These are phyloP conservation scores for Thalassiosira ordinaria DNA, from an alignment of 352 stramenopile genomes.

Conservation along the genomic window DNA sequence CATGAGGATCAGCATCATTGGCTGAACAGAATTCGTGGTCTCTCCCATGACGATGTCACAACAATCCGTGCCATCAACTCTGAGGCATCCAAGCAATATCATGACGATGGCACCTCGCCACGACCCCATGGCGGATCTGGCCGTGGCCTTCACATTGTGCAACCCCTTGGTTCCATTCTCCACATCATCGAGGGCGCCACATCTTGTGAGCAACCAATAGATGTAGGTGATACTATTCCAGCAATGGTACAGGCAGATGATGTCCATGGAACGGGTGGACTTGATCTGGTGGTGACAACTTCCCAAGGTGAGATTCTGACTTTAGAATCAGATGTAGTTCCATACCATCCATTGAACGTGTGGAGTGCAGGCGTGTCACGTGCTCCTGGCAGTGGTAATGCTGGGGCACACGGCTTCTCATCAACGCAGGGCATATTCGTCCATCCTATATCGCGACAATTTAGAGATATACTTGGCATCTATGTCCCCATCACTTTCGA, in stretches of 20 bases:
- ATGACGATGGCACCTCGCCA: slow-evolving; percentile 18
- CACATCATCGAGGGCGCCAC: slow-evolving; percentile 78
- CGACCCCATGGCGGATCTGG: slow-evolving; percentile 63
- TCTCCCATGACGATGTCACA: slow-evolving; percentile 30
- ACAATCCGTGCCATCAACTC: slow-evolving; percentile 42
- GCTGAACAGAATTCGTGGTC: slow-evolving; percentile 58
- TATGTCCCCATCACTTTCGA: slow-evolving; percentile 81
- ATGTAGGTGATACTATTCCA: slow-evolving; percentile 70
- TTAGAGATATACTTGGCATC: slow-evolving; percentile 76
- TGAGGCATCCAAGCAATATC: slow-evolving; percentile 29
- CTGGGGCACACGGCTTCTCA: slow-evolving; percentile 71
- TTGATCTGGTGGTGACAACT: slow-evolving; percentile 80
- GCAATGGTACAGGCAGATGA: slow-evolving; percentile 81
- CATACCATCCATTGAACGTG: slow-evolving; percentile 80
- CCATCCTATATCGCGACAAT: slow-evolving; percentile 72
- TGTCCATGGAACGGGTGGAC: slow-evolving; percentile 72
- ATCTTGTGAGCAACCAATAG: slow-evolving; percentile 70
- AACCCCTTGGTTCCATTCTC: slow-evolving; percentile 66
- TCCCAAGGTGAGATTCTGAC: slow-evolving; percentile 77
- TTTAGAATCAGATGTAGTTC: slow-evolving; percentile 68
- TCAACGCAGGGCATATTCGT: slow-evolving; percentile 81
- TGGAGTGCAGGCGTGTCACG: slow-evolving; percentile 73
- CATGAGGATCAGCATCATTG: slow-evolving; percentile 73
- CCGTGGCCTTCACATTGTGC: slow-evolving; percentile 73
- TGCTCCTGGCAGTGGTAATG: slow-evolving; percentile 61